A percentile compares a stretch with the other conserved stretches of the same genome.
Evolutionary conservation across 352 stramenopile genomes (phyloP).

Genomic region (Bremia lactucae): DNA sequence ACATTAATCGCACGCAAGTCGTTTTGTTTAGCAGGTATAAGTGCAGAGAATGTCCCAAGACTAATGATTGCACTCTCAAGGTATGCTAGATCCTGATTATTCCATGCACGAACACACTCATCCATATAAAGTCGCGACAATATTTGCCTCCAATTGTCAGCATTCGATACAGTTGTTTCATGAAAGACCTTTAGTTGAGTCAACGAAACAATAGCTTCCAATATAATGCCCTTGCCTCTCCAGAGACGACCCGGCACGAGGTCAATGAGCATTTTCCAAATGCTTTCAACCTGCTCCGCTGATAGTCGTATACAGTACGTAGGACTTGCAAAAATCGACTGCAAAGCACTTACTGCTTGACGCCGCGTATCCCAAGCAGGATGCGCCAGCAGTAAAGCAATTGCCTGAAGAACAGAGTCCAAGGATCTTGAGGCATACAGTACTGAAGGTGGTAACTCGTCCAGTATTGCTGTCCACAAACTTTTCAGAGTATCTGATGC

Average conservation of each 20-base stretch:
- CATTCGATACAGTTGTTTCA: background rate
- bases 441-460: constrained; percentile 56
- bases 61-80: constrained; percentile 53
- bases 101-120: constrained; percentile 53
- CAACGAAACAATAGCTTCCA: constrained; percentile 60
- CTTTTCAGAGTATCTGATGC: constrained; percentile 30
- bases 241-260: constrained; percentile 60
- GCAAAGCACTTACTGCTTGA: constrained; percentile 54
- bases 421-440: constrained; percentile 39
- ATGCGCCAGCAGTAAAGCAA: constrained; percentile 42
- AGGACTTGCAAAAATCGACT: constrained; percentile 38
- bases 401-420: constrained; percentile 29
- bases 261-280: constrained; percentile 37
- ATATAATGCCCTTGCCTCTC: constrained; percentile 61
- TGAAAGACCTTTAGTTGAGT: constrained; percentile 20
- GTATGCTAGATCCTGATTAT: constrained; percentile 54
- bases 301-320: constrained; percentile 39
- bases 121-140: constrained; percentile 37
- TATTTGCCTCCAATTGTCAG: constrained; percentile 13
- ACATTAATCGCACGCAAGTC: constrained; percentile 31
- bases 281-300: constrained; percentile 29
- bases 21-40: constrained; percentile 15
- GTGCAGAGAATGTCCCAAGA: constrained; percentile 34
- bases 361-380: constrained; percentile 66
- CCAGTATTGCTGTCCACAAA: constrained; percentile 49